These are phyloP conservation scores for Luvunga scandens DNA, from an alignment of 345 rosid genomes.

Conservation along the genomic window DNA sequence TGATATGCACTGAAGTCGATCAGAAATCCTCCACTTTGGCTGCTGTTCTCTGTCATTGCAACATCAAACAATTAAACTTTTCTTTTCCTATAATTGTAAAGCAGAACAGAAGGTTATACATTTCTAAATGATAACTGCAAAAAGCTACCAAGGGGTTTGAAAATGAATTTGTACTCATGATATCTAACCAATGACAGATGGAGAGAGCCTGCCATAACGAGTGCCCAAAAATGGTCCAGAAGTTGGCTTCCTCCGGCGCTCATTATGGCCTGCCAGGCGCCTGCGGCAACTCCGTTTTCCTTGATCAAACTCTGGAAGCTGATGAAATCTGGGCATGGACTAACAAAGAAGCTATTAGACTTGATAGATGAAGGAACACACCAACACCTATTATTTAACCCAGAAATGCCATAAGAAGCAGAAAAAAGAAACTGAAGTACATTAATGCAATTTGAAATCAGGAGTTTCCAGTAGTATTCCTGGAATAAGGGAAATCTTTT, in stretches of 20 bases:
- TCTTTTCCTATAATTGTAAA: not conserved
- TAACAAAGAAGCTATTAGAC: not conserved
- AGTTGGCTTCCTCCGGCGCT: constrained; percentile 91
- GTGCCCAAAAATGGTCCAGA: constrained; percentile 58
- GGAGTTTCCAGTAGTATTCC: not conserved
- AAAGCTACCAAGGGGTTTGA: not conserved
- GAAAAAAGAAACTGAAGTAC: not conserved
- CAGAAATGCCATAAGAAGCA: constrained; percentile 2
- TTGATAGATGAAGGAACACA: not conserved
- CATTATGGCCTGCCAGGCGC: constrained; percentile 93
- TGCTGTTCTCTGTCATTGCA: constrained; percentile 42
- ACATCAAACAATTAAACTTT: not conserved
- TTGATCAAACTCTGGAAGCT: constrained; percentile 89
- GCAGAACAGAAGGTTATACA: not conserved
- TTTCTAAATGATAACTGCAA: not conserved
- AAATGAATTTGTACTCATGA: constrained; percentile 2
- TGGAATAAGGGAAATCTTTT: not conserved
- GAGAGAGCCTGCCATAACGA: constrained; percentile 50
- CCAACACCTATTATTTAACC: constrained; percentile 17
- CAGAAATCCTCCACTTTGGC: constrained; percentile 48
- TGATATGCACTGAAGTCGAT: constrained; percentile 54
- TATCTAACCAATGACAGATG: constrained; percentile 57
- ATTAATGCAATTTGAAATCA: not conserved
- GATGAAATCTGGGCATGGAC: constrained; percentile 68
- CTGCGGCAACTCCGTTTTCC: constrained; percentile 95